Evolutionary conservation across 371 early-diverging fungal genomes (phyloP).

Genomic region (Phascolomyces articulosus): DNA sequence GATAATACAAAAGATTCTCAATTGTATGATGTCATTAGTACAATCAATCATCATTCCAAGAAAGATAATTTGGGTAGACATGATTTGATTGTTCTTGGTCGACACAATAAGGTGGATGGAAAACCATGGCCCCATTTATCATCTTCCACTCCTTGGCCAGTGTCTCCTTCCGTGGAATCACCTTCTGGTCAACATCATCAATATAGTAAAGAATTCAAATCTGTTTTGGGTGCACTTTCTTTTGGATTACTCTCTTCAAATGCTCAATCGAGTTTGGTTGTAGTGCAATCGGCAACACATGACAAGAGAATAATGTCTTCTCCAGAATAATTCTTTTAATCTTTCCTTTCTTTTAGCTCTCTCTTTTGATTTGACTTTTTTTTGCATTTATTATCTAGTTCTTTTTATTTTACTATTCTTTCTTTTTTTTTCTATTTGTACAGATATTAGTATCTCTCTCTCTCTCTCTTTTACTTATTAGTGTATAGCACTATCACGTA

Average conservation of each 20-base stretch:
- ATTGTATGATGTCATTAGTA: conserved; percentile 35
- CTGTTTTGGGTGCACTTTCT: conserved; percentile 13
- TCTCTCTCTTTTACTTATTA: too few relatives aligned
- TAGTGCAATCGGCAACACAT: conserved; percentile 14
- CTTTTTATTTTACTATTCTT: too few relatives aligned
- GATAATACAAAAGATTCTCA: not conserved
- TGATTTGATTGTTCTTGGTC: conserved; percentile 18
- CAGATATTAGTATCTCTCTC: too few relatives aligned
- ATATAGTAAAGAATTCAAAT: conserved; percentile 14
- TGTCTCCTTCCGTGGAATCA: not conserved
- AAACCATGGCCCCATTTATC: not conserved
- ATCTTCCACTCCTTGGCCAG: not conserved
- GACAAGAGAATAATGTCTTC: not conserved
- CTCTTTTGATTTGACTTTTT: too few relatives aligned
- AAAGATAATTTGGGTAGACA: conserved; percentile 9
- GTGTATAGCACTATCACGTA: too few relatives aligned
- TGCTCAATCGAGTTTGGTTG: conserved; percentile 17
- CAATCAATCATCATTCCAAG: conserved; percentile 18
- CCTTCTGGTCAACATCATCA: conserved; percentile 4
- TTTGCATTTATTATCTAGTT: too few relatives aligned
- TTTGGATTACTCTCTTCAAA: conserved; percentile 12
- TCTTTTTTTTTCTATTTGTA: too few relatives aligned
- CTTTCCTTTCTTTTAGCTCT: too few relatives aligned
- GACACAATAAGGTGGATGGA: conserved; percentile 6
- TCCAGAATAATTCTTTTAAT: not conserved